Conservation (phyloP, 129 eudicot genomes). For the Helianthus annuus region HanXRQr2.0-SUNRISE NC_035446.2:140716855-140717354, state of each 20-base stretch:
- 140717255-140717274: slow-evolving; percentile 68
- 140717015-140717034: slow-evolving; percentile 44
- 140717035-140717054: slow-evolving; percentile 59
- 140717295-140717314: slow-evolving; percentile 69
- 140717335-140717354: slow-evolving; percentile 72
- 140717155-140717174: slow-evolving; percentile 93
- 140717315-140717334: slow-evolving; percentile 51
- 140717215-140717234: slow-evolving; percentile 71
- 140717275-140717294: slow-evolving; percentile 70
- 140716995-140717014: slow-evolving; percentile 33
- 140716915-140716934: slow-evolving; percentile 20
- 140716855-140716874: slow-evolving; percentile 26
- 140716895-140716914: slow-evolving; percentile 35
- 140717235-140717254: slow-evolving; percentile 65
- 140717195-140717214: slow-evolving; percentile 71
- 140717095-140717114: slow-evolving; percentile 67
- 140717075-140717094: slow-evolving; percentile 60
- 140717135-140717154: slow-evolving; percentile 95
- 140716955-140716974: slow-evolving; percentile 39
- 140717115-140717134: slow-evolving; percentile 87
- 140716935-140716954: slow-evolving; percentile 49
- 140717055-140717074: slow-evolving; percentile 71
- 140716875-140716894: slow-evolving; percentile 22
- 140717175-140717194: slow-evolving; percentile 55
- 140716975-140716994: slow-evolving; percentile 32